Evolutionary conservation across 768 basidiomycete species (phyloP).

Genomic region (Naematelia encephala): DNA sequence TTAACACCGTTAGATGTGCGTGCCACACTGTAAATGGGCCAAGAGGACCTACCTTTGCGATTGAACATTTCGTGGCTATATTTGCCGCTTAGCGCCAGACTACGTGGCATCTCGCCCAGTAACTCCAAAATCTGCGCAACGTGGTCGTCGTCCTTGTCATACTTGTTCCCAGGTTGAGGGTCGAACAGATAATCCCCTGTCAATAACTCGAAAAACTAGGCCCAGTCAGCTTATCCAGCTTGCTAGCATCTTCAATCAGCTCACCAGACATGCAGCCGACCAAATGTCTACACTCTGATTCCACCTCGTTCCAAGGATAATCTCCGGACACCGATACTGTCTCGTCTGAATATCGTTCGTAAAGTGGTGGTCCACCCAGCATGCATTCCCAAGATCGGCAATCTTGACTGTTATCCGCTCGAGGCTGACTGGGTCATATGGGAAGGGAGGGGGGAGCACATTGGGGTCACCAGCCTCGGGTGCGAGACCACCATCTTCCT

Average conservation of each 20-base stretch:
- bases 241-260: conserved; percentile 41
- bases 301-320: conserved; percentile 95
- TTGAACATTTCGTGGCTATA: conserved; percentile 95
- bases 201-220: conserved; percentile 86
- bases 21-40: background rate
- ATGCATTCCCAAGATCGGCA: conserved; percentile 95
- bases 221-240: background rate
- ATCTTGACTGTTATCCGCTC: conserved; percentile 89
- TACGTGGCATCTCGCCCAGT: conserved; percentile 69
- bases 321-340: conserved; percentile 96
- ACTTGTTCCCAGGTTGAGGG: conserved; percentile 87
- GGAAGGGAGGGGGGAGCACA: conserved; percentile 52
- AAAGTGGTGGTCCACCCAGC: conserved; percentile 85
- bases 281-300: conserved; percentile 92
- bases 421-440: conserved; percentile 46
- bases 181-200: conserved; percentile 99
- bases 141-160: conserved; percentile 96
- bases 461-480: conserved; percentile 54
- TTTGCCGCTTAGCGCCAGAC: conserved; percentile 81
- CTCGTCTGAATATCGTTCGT: conserved; percentile 98
- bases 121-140: conserved; percentile 98
- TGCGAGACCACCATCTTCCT: conserved; percentile 30
- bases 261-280: conserved; percentile 89
- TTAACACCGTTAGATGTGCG: background rate
- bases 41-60: conserved; percentile 67